Evolutionary conservation across 306 rosid species (phyloP), one percentile per base, ranked within the genome.

Genomic region (Lathyrus aphaca): DNA sequence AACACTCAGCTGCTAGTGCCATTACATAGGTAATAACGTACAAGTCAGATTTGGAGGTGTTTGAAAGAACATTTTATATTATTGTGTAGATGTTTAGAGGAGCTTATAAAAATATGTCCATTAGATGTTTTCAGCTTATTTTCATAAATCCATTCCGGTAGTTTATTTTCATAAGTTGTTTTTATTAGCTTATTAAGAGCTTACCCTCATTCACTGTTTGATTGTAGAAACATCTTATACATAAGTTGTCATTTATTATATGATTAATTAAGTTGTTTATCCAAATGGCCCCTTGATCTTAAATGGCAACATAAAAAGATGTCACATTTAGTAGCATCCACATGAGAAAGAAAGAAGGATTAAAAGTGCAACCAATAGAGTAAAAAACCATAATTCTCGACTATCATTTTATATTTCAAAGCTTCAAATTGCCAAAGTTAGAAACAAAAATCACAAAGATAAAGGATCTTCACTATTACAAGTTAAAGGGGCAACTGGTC

Each of bases 241-340:
- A 44, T 44, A 13, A 14, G 16, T n/a, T 44, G 17, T 14, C 17
- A 44, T 14, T 44, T 44, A 14, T 1, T 44, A 44, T 4, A 17
- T 46, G 21, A 6, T 46, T 15, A n/a, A 46, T 7, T 46, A 46
- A 46, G 9, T 16, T 46, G 51, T 46, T 46, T n/a, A n/a, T 6
- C 17, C 51, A 46, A 46, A 46, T 46, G 8, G 17, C 18, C 19
- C 51, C 19, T n/a, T n/a, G 42, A 53, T 53, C 19, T 63, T 63
- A 43, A 69, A 69, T 71, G 67, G 56, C 68, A 63, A 45, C 45
- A 54, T 53, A 55, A 46, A 38, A 62, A 43, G 58, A 46, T 38
- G 23, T 29, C 50, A 56, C 44, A 21, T 27, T 15, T 32, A 21
- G 67, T 32, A 61, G 23, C 50, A 25, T 55, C 54, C 25, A 55